Evolutionary conservation across 768 basidiomycete species (phyloP).

Genomic region (Calocybe indica): DNA sequence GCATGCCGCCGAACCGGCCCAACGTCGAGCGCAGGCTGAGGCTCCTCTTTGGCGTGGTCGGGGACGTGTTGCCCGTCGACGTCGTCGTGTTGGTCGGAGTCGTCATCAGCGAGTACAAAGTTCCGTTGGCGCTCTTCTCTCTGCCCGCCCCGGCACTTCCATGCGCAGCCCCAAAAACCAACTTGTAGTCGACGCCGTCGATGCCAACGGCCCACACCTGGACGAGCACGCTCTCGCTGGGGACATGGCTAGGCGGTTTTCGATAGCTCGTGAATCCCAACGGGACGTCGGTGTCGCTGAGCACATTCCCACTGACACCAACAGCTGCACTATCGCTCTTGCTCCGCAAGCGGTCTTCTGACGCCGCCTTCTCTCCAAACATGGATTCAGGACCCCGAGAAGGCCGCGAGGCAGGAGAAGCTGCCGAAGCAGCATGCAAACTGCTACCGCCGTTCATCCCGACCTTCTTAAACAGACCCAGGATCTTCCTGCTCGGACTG

Average conservation of each 20-base stretch:
- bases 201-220: conserved; percentile 89
- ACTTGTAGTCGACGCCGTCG: conserved; percentile 64
- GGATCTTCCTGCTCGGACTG: conserved; percentile 11
- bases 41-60: conserved; percentile 11
- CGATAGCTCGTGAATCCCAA: conserved; percentile 70
- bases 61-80: conserved; percentile 4
- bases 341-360: conserved; percentile 2
- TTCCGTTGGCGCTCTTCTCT: conserved; percentile 1
- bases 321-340: conserved; percentile 8
- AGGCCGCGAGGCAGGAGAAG: conserved; percentile 1
- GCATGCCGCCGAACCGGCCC: conserved; percentile 9
- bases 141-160: conserved; percentile 18
- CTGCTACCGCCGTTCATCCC: neutral
- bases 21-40: conserved; percentile 14
- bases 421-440: conserved; percentile 3
- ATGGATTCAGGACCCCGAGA: conserved; percentile 3
- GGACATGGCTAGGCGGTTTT: conserved; percentile 67
- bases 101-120: conserved; percentile 1
- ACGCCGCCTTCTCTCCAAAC: conserved; percentile 5
- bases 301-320: neutral
- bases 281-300: conserved; percentile 13
- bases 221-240: conserved; percentile 64
- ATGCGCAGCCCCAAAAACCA: conserved; percentile 31
- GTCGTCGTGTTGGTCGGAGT: neutral
- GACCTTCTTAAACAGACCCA: conserved; percentile 12